Evolutionary conservation across 345 rosid species (phyloP).

Genomic region (Boechera divaricarpa): DNA sequence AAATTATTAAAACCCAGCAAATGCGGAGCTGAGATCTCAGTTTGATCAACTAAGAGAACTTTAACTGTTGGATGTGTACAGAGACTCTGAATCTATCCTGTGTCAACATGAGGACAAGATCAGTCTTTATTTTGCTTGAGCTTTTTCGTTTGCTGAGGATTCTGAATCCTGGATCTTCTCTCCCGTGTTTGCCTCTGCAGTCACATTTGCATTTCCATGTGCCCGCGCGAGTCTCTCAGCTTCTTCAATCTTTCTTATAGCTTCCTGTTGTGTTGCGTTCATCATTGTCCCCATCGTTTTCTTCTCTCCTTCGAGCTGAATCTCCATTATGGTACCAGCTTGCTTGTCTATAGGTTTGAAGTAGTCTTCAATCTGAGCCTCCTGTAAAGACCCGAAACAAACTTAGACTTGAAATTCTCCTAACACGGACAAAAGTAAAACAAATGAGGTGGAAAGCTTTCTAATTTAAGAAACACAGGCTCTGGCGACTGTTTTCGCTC

Average conservation of each 20-base stretch:
- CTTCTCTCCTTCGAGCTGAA: conserved; percentile 88
- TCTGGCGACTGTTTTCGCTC: not conserved
- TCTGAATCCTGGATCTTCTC: conserved; percentile 39
- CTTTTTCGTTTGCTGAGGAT: conserved; percentile 27
- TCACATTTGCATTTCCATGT: conserved; percentile 31
- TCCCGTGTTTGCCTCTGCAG: conserved; percentile 30
- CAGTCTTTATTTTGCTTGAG: conserved; percentile 37
- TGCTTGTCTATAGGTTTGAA: conserved; percentile 88
- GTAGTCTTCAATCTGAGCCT: conserved; percentile 77
- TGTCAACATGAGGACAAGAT: conserved; percentile 23
- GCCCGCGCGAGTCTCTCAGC: conserved; percentile 53
- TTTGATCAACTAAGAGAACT: conserved; percentile 9
- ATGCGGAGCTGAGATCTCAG: conserved; percentile 4
- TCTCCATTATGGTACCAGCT: conserved; percentile 75
- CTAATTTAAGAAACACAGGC: conserved; percentile 1
- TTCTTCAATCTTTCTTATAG: conserved; percentile 64
- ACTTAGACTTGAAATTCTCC: conserved; percentile 5
- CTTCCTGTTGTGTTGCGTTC: conserved; percentile 62
- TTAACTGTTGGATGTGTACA: conserved; percentile 12
- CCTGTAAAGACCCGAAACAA: conserved; percentile 51
- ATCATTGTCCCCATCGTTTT: conserved; percentile 73
- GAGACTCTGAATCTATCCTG: conserved; percentile 34
- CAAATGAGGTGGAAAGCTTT: not conserved
- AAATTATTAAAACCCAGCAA: conserved; percentile 18
- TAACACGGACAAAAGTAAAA: not conserved